Conservation (phyloP, 164 flowering plant genomes). For the Aristolochia contorta region DNA sequence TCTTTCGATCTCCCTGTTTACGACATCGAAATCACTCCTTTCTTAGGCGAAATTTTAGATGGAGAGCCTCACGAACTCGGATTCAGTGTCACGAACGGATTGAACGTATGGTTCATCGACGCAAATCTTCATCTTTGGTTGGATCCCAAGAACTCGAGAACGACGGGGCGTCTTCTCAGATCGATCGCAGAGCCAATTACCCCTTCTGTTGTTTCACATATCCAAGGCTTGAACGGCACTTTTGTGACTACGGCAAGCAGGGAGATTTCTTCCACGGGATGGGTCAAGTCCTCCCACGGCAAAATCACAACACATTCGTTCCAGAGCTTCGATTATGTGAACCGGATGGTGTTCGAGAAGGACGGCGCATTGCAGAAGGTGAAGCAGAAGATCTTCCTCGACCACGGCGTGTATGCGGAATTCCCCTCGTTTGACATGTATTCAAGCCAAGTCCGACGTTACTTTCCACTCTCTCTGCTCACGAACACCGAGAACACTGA, state of each 20-base stretch:
- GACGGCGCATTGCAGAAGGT: conserved; percentile 54
- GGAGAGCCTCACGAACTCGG: conserved; percentile 47
- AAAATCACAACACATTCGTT: conserved; percentile 29
- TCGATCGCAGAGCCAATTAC: conserved; percentile 18
- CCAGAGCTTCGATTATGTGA: conserved; percentile 44
- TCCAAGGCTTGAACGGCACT: conserved; percentile 49
- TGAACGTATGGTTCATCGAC: conserved; percentile 79
- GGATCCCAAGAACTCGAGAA: conserved; percentile 31
- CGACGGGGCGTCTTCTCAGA: conserved; percentile 36
- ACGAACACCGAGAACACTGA: conserved; percentile 17
- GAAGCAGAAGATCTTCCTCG: conserved; percentile 40
- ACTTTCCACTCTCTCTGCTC: conserved; percentile 32
- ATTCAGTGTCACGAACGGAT: conserved; percentile 66
- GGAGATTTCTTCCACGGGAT: conserved; percentile 42
- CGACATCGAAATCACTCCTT: conserved; percentile 76
- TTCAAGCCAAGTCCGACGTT: conserved; percentile 18
- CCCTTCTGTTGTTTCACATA: conserved; percentile 22
- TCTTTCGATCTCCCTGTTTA: conserved; percentile 86
- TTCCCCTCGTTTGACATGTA: conserved; percentile 18
- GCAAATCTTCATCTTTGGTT: conserved; percentile 93
- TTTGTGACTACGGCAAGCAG: conserved; percentile 39
- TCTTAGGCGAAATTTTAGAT: conserved; percentile 55
- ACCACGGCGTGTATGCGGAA: conserved; percentile 24
- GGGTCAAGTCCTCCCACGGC: conserved; percentile 75
- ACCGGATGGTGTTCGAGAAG: conserved; percentile 46